Evolutionary conservation across 176 grass and related monocot genomes (phyloP), one percentile per base, ranked within the genome.

Genomic region (Stipa capillata): DNA sequence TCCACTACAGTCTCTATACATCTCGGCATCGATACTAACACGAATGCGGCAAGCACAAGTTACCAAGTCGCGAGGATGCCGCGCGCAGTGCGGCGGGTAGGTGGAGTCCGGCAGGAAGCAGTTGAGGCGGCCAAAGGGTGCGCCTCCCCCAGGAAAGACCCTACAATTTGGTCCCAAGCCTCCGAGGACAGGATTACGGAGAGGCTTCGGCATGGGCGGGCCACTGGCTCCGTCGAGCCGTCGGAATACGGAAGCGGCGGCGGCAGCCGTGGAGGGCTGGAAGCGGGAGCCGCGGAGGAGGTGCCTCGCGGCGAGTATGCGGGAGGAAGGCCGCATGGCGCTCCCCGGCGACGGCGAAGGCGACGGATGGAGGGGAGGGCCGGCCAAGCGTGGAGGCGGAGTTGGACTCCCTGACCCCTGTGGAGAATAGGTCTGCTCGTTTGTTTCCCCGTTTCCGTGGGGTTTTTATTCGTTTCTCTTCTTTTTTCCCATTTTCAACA

Each of bases 291-390:
- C n/a, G 8, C 76, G 70, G 23, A 89, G 77, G 45, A 81, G 52
- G 70, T 74, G 77, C 27, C 82, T 39, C 15, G 82, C 77, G 15
- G 82, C 35, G 53, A 89, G 53, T 80, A 89, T 80, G 77, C 53
- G 82, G 53, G 70, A 89, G 28, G 53, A 76, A 16, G 82, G 82
- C 70, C 63, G 82, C 87, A 89, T 89, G 77, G 62, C 3, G 53
- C 62, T 68, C 54, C 41, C 50, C 76, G 69, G 32, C 66, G 21
- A 25, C 49, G 1, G 43, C 74, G 41, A 24, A 56, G 80, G 56
- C 39, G 28, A 74, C 28, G 66, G 67, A 8, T 60, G 28, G 63
- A 49, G 41, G 33, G 61, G 47, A 61, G 54, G 43, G 61, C 65
- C 71, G 52, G 35, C 49, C 57, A 62, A 82, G 79, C 65, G 64